Base-by-base conservation (phyloP, 192 early-diverging fungal genomes). In the Coemansia asiatica region DNA sequence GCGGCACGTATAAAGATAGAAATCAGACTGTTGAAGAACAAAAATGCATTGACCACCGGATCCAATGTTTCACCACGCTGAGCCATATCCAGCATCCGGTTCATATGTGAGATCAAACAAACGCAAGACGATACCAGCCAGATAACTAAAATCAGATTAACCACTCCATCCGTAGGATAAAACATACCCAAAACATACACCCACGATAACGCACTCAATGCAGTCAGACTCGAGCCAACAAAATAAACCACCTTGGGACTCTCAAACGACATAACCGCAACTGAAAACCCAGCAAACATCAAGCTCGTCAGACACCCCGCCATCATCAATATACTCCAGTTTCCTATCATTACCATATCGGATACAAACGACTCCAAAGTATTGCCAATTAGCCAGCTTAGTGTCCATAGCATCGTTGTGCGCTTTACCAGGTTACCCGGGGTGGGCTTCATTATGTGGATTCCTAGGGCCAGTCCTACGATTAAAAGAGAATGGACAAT, bases 71-170 rank as follows among this genome's bases (percentile, higher is more conserved):
- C 50, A 9, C 71, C 71, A 5, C 3, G 7, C 2, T 33, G 18
- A 0, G 71, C 76, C 50, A 38, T 13, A 12, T 74, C 76, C 9
- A 79, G 38, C 54, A 79, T 69, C 26, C 23, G 18, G 15, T 66
- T 59, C 9, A 68, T 79, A 29, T 79, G 67, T n/a, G 70, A 23
- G 10, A 74, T 64, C 22, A 69, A 63, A 6, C 65, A 74, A 6
- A 73, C 19, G 6, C 76, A 73, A 10, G 67, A 27, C 2, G 51
- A 9, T 0, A 51, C 60, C 28, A 79, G 61, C 12, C 63, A 63
- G 12, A 64, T 1, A 2, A 74, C 10, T 56, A 79, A 6, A 5
- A 60, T 22, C 18, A 70, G 18, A 21, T 47, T 67, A 4, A 60
- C n/a, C 10, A 74, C 38, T 15, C 35, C 38, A 13, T 21, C 4